Evolutionary conservation across 345 rosid species (phyloP), one percentile per base, ranked within the genome.

Genomic region (Syzygium aqueum): DNA sequence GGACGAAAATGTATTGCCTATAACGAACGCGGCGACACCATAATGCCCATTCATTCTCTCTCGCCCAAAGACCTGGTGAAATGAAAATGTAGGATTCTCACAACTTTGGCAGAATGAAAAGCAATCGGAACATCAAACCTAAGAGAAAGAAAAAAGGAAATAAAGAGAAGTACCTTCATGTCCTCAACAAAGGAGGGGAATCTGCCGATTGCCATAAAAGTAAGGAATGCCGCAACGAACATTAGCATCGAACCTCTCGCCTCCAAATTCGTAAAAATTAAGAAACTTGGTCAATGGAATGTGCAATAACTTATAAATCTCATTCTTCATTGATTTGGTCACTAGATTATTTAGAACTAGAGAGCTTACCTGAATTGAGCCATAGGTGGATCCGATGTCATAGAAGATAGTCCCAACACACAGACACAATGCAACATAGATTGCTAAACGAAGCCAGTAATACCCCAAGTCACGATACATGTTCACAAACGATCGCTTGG

Each of bases 171-270:
- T 77, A 92, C 93, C 93, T 93, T 93, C 93, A 93, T 91, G 23
- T 94, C 95, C 67, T 94, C 94, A 13, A 94, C 93, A 87, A 94
- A 94, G 50, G 94, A 94, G 57, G 94, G 94, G 86, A 92, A 94
- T 77, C 94, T 94, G 21, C 94, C 93, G 13, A 92, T 90, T 30
- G 94, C 84, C 96, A 93, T 92, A 87, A 92, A 92, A 10, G 94
- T 93, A 49, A 93, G 85, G 90, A 94, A 94, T 25, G 94, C 57
- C 25, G 95, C 86, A 25, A 94, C 73, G 11, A 92, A 94, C 93
- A 88, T 86, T 25, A 93, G 85, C 85, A 91, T 73, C 3, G 94
- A 92, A 33, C 88, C 93, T 88, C 94, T 91, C 28, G 89, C 93
- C 93, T 94, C 88, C 65, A 84, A 54, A 15, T 28, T 84, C 49